Base-by-base conservation (phyloP, 306 rosid genomes). In the Fragaria ananassa region DNA sequence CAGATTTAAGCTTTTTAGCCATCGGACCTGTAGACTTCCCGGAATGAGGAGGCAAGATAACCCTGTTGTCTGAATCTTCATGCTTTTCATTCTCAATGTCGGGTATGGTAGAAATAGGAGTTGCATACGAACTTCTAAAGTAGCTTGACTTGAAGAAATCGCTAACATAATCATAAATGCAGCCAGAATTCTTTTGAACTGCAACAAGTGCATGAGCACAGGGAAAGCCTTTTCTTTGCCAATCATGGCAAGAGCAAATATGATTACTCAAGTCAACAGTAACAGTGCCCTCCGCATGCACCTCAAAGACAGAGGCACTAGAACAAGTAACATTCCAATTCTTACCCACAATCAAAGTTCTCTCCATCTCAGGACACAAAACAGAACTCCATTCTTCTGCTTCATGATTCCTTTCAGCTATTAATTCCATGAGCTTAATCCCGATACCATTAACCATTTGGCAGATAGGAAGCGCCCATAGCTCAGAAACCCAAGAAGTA, bases 111-210 rank as follows among this genome's bases (percentile, higher is more conserved):
- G 34, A 23, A 57, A 57, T 57, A 57, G 3, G 63, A 9, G 15
- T 57, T 27, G 63, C 34, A 57, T 57, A 57, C 1, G 31, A 57
- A 23, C 63, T 57, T 57, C 63, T 23, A 4, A 2, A 57, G 15
- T 57, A 11, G 34, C 63, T 57, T 23, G 63, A 23, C 63, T 57
- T 66, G 50, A 66, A 66, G 29, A n/a, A 66, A n/a, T 66, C 31
- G 13, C n/a, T 14, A 10, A 41, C 9, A 21, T 67, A 67, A 4
- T 67, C 51, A 67, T 19, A n/a, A 4, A 2, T 5, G 9, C 13
- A 19, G 6, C 50, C 51, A 1, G 25, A 21, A n/a, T 19, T 10
- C 6, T n/a, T 67, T 10, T 18, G 71, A 10, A 41, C 23, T 19
- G 34, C 34, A 39, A 11, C 51, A 1, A 67, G 34, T 67, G 71